Conservation (phyloP, 768 basidiomycete species). For the Boletus tylopilopsis region DNA sequence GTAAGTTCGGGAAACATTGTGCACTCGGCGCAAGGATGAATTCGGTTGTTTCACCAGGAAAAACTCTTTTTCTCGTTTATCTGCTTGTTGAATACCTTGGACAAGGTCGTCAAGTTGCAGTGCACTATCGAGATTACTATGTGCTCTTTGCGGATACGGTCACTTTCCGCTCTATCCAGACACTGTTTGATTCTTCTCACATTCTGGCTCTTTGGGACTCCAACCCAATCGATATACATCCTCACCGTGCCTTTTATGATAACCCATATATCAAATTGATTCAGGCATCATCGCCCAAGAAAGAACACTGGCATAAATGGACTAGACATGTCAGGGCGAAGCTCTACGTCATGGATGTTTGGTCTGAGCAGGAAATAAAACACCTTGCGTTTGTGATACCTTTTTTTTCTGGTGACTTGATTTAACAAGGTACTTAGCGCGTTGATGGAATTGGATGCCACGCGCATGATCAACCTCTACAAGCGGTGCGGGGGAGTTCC, state of each 20-base stretch:
- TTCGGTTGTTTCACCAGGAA: background rate
- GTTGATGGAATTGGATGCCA: background rate
- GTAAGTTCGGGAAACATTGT: background rate
- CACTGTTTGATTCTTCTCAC: background rate
- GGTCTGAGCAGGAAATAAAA: background rate
- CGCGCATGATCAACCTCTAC: background rate
- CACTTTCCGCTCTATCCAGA: background rate
- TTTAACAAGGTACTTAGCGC: no score
- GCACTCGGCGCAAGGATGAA: no score
- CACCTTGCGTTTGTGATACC: background rate
- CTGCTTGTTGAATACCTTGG: background rate
- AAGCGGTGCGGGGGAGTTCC: background rate
- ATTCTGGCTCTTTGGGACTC: constrained; percentile 4
- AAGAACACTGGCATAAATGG: background rate
- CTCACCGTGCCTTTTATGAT: background rate
- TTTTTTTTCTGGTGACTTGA: background rate
- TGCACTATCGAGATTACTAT: no score
- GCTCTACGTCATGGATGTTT: constrained; percentile 2
- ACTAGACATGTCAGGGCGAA: background rate
- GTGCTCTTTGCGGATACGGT: no score
- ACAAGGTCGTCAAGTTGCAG: background rate
- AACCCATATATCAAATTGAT: background rate
- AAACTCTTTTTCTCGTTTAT: background rate
- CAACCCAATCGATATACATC: background rate
- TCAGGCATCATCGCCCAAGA: background rate